Conservation (phyloP, 805 yeast species). For the Nakazawaea laoshanensis region DNA sequence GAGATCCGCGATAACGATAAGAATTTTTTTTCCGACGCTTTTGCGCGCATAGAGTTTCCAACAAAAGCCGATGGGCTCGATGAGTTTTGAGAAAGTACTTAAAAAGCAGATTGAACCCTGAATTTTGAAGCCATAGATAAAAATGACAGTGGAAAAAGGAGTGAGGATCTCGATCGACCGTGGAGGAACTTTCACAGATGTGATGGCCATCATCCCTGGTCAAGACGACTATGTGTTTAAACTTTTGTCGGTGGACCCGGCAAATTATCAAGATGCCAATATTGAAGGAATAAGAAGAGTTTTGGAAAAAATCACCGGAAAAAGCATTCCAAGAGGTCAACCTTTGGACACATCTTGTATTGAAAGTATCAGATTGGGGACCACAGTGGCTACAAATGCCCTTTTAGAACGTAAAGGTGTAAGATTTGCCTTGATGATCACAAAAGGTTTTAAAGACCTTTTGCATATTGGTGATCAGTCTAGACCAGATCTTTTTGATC, state of each 20-base stretch:
- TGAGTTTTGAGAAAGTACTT: too few relatives aligned
- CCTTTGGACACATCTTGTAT: slow-evolving; percentile 27
- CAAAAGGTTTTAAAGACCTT: slow-evolving; percentile 43
- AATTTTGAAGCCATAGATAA: neutral
- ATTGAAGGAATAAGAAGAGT: slow-evolving; percentile 42
- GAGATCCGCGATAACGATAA: too few relatives aligned
- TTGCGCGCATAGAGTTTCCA: too few relatives aligned
- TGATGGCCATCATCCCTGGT: slow-evolving; percentile 31
- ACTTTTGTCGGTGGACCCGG: slow-evolving; percentile 38
- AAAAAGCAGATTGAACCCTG: too few relatives aligned
- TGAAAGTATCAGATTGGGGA: slow-evolving; percentile 36
- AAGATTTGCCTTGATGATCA: slow-evolving; percentile 35
- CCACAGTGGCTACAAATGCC: slow-evolving; percentile 49
- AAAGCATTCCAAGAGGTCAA: slow-evolving; percentile 21
- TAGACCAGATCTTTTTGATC: slow-evolving; percentile 41
- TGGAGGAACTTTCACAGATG: slow-evolving; percentile 41
- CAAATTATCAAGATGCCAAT: slow-evolving; percentile 39
- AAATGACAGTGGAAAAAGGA: slow-evolving; percentile 8
- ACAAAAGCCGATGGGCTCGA: too few relatives aligned
- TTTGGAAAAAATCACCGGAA: slow-evolving; percentile 28
- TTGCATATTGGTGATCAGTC: slow-evolving; percentile 45
- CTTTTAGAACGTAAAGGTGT: slow-evolving; percentile 45
- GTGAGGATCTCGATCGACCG: slow-evolving; percentile 10
- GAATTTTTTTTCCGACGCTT: too few relatives aligned
- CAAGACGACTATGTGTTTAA: slow-evolving; percentile 33